Evolutionary conservation across 1,139 yeast species (phyloP).

Genomic region (Pichia sp.): DNA sequence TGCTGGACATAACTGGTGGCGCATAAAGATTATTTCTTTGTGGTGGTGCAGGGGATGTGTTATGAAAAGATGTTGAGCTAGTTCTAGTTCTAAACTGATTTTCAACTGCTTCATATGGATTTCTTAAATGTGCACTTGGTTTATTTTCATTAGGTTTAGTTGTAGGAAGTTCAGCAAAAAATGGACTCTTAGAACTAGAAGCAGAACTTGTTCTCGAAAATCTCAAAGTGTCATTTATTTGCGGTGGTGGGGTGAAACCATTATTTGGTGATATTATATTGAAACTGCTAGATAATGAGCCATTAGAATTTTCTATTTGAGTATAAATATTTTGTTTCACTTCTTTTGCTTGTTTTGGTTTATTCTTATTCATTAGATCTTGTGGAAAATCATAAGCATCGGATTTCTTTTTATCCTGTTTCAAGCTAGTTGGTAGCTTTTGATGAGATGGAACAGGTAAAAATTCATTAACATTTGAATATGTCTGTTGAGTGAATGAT

Average conservation of each 20-base stretch:
- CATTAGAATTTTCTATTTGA: conserved; percentile 16
- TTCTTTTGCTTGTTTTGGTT: conserved; percentile 29
- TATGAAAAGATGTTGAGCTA: not conserved
- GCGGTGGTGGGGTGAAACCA: not conserved
- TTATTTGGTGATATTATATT: not conserved
- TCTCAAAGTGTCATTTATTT: not conserved
- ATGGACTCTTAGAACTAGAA: conserved; percentile 18
- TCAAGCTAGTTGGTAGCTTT: conserved; percentile 32
- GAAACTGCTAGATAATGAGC: not conserved
- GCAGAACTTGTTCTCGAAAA: conserved; percentile 8
- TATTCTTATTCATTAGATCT: conserved; percentile 41
- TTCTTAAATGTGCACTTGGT: conserved; percentile 13
- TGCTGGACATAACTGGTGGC: conserved; percentile 5
- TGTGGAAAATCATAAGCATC: conserved; percentile 80
- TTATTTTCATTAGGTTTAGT: conserved; percentile 5
- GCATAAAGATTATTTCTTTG: conserved; percentile 17
- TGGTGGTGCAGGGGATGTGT: not conserved
- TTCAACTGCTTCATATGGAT: conserved; percentile 19
- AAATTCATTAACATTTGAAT: not conserved
- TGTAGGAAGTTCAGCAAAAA: conserved; percentile 43
- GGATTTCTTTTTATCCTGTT: conserved; percentile 48
- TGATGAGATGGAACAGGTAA: not conserved
- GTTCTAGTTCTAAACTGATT: not conserved
- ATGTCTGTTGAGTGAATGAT: not conserved
- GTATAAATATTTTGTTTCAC: conserved; percentile 26